Base-by-base conservation (phyloP, 2,329 filamentous ascomycete genomes). In the Diaporthe velutina region DNA sequence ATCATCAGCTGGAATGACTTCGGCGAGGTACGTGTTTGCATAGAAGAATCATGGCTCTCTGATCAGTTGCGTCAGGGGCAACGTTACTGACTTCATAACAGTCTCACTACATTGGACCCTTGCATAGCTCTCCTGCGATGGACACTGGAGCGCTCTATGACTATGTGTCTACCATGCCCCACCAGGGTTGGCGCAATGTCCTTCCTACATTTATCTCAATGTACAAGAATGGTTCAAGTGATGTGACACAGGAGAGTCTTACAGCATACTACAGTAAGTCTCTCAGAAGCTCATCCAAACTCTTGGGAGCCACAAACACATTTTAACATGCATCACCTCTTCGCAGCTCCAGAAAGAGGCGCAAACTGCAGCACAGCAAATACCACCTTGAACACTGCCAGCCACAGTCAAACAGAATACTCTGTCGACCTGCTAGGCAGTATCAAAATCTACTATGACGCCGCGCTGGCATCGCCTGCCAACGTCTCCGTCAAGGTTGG, bases 71-170 rank as follows among this genome's bases (percentile, higher is more conserved):
- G n/a, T n/a, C n/a, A n/a, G n/a, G n/a, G n/a, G n/a, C n/a, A n/a
- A n/a, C 6, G 9, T 19, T 3, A 67, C 45, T 67, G 30, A 67
- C 64, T 67, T 28, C 13, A 38, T 17, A 35, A 12, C 48, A 90
- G 78, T 85, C 86, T 1, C 87, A 89, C 78, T 88, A 90, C 79
- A 88, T 90, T 74, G 86, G 86, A 38, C 86, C 88, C 0, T 79
- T 90, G 60, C 64, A 67, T 22, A 52, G 64, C 30, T 67, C 64
- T 28, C 64, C 64, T 35, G 64, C 64, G 1, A 67, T 67, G 64
- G 45, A 52, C 2, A 52, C 45, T 0, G 64, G 64, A 13, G 33
- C 64, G 13, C 45, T 52, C 8, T 67, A 67, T n/a, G 64, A 67
- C 33, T 67, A 67, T 17, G 64, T 67, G 22, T 67, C 64, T 13